Evolutionary conservation across 75 land plant genomes (phyloP).

Genomic region (Cupressus sempervirens): DNA sequence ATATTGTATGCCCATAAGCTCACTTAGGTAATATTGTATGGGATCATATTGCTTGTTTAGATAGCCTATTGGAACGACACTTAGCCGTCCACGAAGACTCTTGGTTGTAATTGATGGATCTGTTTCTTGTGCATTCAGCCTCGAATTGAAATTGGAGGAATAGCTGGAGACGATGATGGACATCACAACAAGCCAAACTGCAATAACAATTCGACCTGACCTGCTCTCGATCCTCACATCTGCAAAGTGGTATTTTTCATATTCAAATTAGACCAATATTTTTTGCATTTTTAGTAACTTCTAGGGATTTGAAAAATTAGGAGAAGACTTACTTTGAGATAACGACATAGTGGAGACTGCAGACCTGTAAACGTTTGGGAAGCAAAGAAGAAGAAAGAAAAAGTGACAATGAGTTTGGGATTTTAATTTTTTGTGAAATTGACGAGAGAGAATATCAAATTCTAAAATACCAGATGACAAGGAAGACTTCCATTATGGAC

Average conservation of each 20-base stretch:
- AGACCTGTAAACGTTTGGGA: not conserved
- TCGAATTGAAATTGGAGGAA: conserved; percentile 69
- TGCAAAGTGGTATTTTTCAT: conserved; percentile 14
- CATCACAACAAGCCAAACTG: conserved; percentile 72
- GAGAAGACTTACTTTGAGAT: not conserved
- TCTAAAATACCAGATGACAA: conserved; percentile 20
- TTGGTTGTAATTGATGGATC: too few species aligned
- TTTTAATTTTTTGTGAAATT: too few species aligned
- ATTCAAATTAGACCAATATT: too few species aligned
- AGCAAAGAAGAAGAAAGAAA: not conserved
- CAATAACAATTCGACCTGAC: conserved; percentile 47
- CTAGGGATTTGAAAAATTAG: not conserved
- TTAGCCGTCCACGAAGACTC: too few species aligned
- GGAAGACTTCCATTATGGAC: conserved; percentile 15
- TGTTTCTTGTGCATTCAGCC: conserved; percentile 51
- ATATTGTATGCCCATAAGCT: too few species aligned
- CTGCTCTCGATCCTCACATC: conserved; percentile 62
- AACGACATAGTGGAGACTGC: not conserved
- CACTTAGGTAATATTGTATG: too few species aligned
- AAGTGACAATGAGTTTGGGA: too few species aligned
- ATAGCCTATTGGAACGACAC: not conserved
- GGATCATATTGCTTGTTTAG: too few species aligned
- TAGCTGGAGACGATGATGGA: conserved; percentile 66
- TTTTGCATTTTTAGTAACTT: not conserved
- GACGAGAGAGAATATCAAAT: too few species aligned